A percentile compares a stretch with the other conserved stretches of the same genome.
These are phyloP conservation scores for Hypomontagnella submonticulosa DNA, from an alignment of 495 filamentous ascomycete species.

Conservation along the genomic window DNA sequence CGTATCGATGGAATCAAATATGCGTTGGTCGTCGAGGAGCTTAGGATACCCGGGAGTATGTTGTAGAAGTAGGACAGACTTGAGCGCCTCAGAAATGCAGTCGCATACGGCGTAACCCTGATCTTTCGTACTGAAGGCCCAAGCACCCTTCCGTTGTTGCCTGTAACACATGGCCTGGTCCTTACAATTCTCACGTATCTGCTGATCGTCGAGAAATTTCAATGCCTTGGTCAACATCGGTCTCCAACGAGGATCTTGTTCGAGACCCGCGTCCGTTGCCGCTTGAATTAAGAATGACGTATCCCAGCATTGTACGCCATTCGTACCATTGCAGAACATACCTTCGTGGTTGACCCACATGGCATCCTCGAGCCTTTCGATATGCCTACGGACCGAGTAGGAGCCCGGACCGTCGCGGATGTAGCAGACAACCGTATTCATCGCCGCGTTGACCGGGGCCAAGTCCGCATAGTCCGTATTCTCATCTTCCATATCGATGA, in stretches of 20 bases:
- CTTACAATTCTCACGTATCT: conserved; percentile 85
- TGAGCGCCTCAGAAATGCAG: conserved; percentile 90
- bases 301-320: conserved; percentile 97
- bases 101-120: conserved; percentile 97
- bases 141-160: conserved; percentile 90
- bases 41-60: conserved; percentile 78
- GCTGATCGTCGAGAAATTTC: conserved; percentile 88
- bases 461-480: conserved; percentile 90
- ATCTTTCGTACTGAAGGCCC: conserved; percentile 90
- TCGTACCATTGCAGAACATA: conserved; percentile 94
- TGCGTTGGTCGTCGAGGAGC: conserved; percentile 75
- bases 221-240: conserved; percentile 87
- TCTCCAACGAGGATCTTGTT: conserved; percentile 78
- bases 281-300: conserved; percentile 89
- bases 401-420: conserved; percentile 83
- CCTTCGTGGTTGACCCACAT: conserved; percentile 94
- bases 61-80: conserved; percentile 87
- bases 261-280: conserved; percentile 80
- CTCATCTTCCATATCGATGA: conserved; percentile 88
- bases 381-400: conserved; percentile 78
- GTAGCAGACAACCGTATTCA: conserved; percentile 88
- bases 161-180: conserved; percentile 87
- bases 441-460: conserved; percentile 87
- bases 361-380: conserved; percentile 83
- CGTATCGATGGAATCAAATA: conserved; percentile 90